A percentile compares a stretch with the other conserved stretches of the same genome.
phyloP scores from a whole-genome alignment of 805 yeast genomes.

The Hanseniaspora meyeri region DNA sequence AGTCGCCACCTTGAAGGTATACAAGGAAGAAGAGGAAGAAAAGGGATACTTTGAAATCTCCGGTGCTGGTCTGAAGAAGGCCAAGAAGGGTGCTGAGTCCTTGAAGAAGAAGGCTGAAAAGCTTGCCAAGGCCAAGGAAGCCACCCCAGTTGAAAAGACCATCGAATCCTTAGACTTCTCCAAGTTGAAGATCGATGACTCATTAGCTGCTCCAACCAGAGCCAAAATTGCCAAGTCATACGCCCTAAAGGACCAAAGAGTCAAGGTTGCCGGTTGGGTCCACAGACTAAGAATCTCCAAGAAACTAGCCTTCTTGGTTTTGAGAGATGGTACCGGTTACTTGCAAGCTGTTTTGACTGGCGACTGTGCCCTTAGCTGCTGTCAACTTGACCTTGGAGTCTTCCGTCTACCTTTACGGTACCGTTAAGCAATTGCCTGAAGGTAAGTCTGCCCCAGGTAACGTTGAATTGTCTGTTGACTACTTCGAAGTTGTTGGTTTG shows the following conservation, averaged over 20 bases:
- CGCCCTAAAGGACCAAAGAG: conserved; percentile 53
- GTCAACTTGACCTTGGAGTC: conserved; percentile 78
- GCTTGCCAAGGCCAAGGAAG: conserved; percentile 45
- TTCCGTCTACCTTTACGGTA: conserved; percentile 69
- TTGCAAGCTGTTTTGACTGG: conserved; percentile 81
- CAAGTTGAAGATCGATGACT: conserved; percentile 52
- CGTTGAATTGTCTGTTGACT: conserved; percentile 84
- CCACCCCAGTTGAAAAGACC: conserved; percentile 41
- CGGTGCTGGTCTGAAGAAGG: conserved; percentile 87
- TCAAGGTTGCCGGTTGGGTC: conserved; percentile 82
- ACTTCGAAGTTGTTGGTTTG: conserved; percentile 73
- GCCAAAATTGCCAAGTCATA: conserved; percentile 52
- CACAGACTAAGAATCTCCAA: conserved; percentile 90
- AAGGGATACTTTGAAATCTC: conserved; percentile 42
- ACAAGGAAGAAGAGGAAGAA: conserved; percentile 42
- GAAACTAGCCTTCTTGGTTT: conserved; percentile 77
- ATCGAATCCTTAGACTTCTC: conserved; percentile 66
- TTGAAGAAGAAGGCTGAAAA: conserved; percentile 55
- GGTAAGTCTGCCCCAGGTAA: conserved; percentile 98
- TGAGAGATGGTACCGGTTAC: conserved; percentile 92
- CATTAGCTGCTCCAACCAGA: conserved; percentile 56
- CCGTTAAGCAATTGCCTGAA: conserved; percentile 72
- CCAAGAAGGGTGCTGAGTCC: conserved; percentile 90
- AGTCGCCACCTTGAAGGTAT: conserved; percentile 45
- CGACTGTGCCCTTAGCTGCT: conserved; percentile 87